These are phyloP conservation scores for Sphagnum magellanicum DNA, from an alignment of 228 moss, liverwort and hornwort species.

Conservation along the genomic window DNA sequence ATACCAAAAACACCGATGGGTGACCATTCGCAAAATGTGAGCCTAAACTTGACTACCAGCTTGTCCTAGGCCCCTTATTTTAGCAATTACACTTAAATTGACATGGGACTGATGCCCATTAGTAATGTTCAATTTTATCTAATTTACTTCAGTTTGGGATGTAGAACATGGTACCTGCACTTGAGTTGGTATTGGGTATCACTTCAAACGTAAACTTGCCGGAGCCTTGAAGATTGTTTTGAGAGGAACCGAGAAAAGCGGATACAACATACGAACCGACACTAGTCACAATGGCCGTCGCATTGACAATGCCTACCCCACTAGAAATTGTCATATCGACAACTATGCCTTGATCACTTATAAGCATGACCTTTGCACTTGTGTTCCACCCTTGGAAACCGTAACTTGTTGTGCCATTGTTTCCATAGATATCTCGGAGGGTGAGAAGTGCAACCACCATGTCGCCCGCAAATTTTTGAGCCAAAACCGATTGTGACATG, in stretches of 20 bases:
- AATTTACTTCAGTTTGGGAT: too few species aligned
- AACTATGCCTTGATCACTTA: conserved; percentile 9
- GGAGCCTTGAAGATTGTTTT: conserved; percentile 29
- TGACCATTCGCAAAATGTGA: too few species aligned
- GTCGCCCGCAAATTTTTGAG: conserved; percentile 27
- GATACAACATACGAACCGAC: conserved; percentile 35
- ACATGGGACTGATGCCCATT: too few species aligned
- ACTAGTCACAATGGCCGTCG: conserved; percentile 18
- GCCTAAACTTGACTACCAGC: too few species aligned
- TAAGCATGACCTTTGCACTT: conserved; percentile 27
- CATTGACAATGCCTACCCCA: conserved; percentile 22
- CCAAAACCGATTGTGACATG: conserved; percentile 11
- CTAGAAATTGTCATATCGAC: conserved; percentile 12
- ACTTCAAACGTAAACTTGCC: conserved; percentile 29
- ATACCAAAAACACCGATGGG: too few species aligned
- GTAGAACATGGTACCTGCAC: conserved; percentile 15
- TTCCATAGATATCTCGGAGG: conserved; percentile 28
- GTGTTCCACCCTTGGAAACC: conserved; percentile 21
- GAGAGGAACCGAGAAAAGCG: conserved; percentile 31
- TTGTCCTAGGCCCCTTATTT: too few species aligned
- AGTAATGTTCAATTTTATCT: too few species aligned
- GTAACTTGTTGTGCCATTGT: conserved; percentile 20
- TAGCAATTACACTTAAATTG: too few species aligned
- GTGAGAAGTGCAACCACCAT: conserved; percentile 18
- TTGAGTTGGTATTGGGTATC: conserved; percentile 18